Percentiles rank a stretch among this genome's conserved stretches.
Evolutionary conservation across 2,329 filamentous ascomycete genomes (phyloP).

Genomic region (Clonostachys byssicola): DNA sequence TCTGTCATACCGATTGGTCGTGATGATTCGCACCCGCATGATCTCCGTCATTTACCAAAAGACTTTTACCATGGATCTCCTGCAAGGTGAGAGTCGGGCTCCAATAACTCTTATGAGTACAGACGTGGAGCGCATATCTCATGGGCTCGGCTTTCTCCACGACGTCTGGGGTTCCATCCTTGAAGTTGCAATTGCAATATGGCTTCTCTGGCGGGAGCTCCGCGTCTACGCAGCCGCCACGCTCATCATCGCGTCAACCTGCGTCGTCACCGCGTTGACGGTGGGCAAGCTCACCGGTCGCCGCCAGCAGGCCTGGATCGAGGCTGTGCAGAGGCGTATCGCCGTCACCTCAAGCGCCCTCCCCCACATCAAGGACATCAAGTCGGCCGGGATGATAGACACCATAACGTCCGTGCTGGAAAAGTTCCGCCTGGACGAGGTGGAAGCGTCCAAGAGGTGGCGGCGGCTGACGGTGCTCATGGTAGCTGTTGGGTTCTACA

Average conservation of each 20-base stretch:
- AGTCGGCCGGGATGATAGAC: conserved; percentile 18
- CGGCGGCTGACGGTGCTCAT: conserved; percentile 10
- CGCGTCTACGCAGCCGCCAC: conserved; percentile 21
- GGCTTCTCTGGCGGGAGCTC: conserved; percentile 23
- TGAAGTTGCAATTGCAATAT: conserved; percentile 17
- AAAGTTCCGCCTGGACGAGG: conserved; percentile 8
- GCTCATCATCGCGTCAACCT: conserved; percentile 13
- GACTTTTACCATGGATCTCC: conserved; percentile 7
- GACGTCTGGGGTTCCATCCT: conserved; percentile 13
- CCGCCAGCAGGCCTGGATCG: conserved; percentile 15
- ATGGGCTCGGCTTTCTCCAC: conserved; percentile 10
- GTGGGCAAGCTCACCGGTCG: no score
- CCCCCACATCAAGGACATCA: conserved; percentile 20
- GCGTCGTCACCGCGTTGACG: conserved; percentile 9
- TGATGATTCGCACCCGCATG: conserved; percentile 16
- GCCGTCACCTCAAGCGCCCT: conserved; percentile 17
- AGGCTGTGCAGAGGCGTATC: conserved; percentile 18
- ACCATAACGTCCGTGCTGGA: conserved; percentile 9
- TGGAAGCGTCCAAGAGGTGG: conserved; percentile 9
- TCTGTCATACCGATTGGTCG: conserved; percentile 12
- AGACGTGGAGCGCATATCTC: conserved; percentile 15
- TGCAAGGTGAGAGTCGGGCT: conserved; percentile 2
- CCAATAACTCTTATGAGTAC: conserved; percentile 18
- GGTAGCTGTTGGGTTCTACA: conserved; percentile 9
- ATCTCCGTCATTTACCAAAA: conserved; percentile 18